Base-by-base conservation (phyloP, 805 yeast species). In the Groenewaldozyma salmanticensis region DNA sequence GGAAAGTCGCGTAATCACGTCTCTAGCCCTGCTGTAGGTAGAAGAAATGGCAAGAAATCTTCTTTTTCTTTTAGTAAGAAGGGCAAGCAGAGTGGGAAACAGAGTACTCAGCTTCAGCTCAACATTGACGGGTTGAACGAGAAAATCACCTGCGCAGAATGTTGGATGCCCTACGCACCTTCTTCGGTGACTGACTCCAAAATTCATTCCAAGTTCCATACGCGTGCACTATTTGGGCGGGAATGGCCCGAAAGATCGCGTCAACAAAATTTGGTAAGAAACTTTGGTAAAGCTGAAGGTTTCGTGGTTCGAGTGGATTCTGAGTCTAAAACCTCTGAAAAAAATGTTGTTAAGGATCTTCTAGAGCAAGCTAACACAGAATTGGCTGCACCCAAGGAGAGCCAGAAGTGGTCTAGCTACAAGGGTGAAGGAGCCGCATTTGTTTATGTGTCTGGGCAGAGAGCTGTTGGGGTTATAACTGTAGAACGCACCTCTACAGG, bases 121-220 rank as follows among this genome's bases (percentile, higher is more conserved):
- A 24, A 13, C 7, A 41, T 49, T 13, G 42, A 45, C 31, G 44
- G 42, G 11, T 42, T 45, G 11, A 40, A 42, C 6, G n/a, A n/a
- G n/a, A 47, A 46, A 3, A 46, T 36, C 7, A 66, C 73, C 1
- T 77, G 82, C 50, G 45, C 55, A 4, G 52, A 53, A 31, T 77
- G 83, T 57, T 70, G 72, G 7, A 74, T 77, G 79, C 61, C 77
- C 11, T 77, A 70, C 50, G 49, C 60, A 29, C 54, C 62, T 2
- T 62, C 64, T 39, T 45, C 71, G 4, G 51, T 57, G 11, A 51
- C 56, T 19, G 82, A 77, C 43, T 50, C 46, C 20, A 52, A 55
- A n/a, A 31, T 66, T 19, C 83, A 77, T 46, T 49, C 57, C 2
- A 64, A 58, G 48, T 71, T 72, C 52, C 83, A 77, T 51, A 43